A percentile compares a stretch with the other conserved stretches of the same genome.
These are phyloP conservation scores for Massarina eburnea DNA, from an alignment of 2,329 filamentous ascomycete genomes.

Conservation along the genomic window DNA sequence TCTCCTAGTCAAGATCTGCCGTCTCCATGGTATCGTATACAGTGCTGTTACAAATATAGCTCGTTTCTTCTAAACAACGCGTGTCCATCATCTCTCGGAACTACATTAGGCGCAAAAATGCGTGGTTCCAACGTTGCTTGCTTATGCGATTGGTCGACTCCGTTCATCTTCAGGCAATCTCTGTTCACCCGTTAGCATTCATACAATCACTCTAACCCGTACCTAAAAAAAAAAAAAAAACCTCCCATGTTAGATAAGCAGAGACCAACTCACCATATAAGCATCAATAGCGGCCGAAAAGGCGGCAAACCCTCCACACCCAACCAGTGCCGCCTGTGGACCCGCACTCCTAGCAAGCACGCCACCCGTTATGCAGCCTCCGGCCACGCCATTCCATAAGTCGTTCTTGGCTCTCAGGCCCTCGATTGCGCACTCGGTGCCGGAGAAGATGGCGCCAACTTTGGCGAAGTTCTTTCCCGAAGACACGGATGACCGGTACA, in stretches of 20 bases:
- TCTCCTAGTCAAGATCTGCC: not conserved
- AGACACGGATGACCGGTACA: slow-evolving; percentile 80
- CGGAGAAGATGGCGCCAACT: slow-evolving; percentile 86
- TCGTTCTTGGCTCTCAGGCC: slow-evolving; percentile 92
- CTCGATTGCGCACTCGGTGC: slow-evolving; percentile 95
- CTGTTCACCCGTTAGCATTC: slow-evolving; percentile 12
- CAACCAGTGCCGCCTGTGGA: slow-evolving; percentile 82
- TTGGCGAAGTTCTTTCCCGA: slow-evolving; percentile 92
- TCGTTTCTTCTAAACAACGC: not conserved
- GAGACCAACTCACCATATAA: slow-evolving; percentile 62
- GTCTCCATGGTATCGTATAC: not conserved
- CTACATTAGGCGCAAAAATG: not conserved
- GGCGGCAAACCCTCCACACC: slow-evolving; percentile 90
- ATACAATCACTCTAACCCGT: not conserved
- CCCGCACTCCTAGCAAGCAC: slow-evolving; percentile 84
- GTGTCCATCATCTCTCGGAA: not conserved
- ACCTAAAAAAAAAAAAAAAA: not conserved
- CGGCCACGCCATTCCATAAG: slow-evolving; percentile 79
- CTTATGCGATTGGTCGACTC: slow-evolving; percentile 42
- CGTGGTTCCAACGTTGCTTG: not conserved
- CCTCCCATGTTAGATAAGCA: slow-evolving; percentile 33
- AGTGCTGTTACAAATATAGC: not conserved
- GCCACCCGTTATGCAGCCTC: slow-evolving; percentile 89
- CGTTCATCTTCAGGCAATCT: slow-evolving; percentile 45
- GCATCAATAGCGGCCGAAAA: slow-evolving; percentile 91